Conservation (phyloP, 192 early-diverging fungal genomes). For the Spizellomyces punctatus region DNA sequence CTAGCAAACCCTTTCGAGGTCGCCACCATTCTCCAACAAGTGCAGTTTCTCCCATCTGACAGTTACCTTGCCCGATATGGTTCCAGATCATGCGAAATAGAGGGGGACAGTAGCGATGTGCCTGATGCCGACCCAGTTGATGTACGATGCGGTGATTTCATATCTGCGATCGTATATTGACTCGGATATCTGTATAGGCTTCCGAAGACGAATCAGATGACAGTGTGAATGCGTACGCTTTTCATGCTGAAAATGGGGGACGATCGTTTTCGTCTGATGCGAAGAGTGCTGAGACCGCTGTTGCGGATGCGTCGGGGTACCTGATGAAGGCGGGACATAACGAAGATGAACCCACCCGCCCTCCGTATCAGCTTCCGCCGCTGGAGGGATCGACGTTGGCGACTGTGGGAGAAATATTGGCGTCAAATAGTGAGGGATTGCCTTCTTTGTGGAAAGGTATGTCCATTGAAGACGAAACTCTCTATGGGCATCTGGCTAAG, state of each 20-base stretch:
- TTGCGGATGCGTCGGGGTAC: conserved; percentile 49
- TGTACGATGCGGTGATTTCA: background rate
- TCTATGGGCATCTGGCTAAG: no score
- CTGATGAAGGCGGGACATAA: conserved; percentile 33
- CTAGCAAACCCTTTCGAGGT: conserved; percentile 40
- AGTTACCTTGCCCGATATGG: conserved; percentile 30
- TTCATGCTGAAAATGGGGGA: no score
- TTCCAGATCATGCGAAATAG: background rate
- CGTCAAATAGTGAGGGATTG: conserved; percentile 44
- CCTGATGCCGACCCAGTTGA: background rate
- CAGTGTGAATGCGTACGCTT: no score
- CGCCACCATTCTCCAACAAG: conserved; percentile 37
- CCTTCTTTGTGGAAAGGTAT: conserved; percentile 58
- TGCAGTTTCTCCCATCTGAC: conserved; percentile 42
- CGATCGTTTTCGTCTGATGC: background rate
- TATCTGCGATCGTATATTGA: no score
- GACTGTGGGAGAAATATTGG: conserved; percentile 32
- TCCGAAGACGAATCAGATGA: no score
- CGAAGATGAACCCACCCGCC: conserved; percentile 44
- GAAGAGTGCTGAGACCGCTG: conserved; percentile 2
- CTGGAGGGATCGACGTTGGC: conserved; percentile 34
- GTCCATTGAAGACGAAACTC: background rate
- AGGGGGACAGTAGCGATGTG: background rate
- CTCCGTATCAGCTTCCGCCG: conserved; percentile 54
- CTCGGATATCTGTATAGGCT: no score